phyloP scores from a whole-genome alignment of 2,329 filamentous ascomycete species.

The Trichoderma afroharzianum region DNA sequence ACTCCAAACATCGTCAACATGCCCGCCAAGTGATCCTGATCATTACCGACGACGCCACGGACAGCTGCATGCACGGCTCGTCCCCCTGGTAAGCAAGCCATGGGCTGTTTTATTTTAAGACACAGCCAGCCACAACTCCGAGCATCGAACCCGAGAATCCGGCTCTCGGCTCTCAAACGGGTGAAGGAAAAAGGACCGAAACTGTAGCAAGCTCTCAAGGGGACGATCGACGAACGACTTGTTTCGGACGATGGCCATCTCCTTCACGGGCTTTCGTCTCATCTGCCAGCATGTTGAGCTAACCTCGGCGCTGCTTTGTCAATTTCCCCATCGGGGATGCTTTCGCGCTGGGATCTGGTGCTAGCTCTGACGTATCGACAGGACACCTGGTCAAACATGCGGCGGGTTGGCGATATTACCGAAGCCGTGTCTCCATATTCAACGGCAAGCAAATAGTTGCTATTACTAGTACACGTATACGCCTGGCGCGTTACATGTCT shows the following conservation, averaged over 20 bases:
- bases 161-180: background rate
- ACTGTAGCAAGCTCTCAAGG: background rate
- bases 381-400: background rate
- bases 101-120: background rate
- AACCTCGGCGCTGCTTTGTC: background rate
- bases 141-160: background rate
- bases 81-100: background rate
- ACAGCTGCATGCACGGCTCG: background rate
- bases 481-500: background rate
- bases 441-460: background rate
- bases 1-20: background rate
- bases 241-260: background rate
- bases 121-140: background rate
- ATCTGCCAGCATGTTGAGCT: background rate
- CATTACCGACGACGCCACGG: background rate
- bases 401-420: constrained; percentile 10
- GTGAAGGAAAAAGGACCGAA: constrained; percentile 1
- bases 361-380: constrained; percentile 12
- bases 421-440: background rate
- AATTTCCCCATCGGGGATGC: constrained; percentile 12
- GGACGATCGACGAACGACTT: background rate
- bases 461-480: too few relatives aligned
- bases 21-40: background rate
- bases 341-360: background rate
- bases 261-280: background rate